A percentile compares a stretch with the other conserved stretches of the same genome.
These are phyloP conservation scores for Arabis hirsuta DNA, from an alignment of 345 rosid genomes.

Conservation along the genomic window DNA sequence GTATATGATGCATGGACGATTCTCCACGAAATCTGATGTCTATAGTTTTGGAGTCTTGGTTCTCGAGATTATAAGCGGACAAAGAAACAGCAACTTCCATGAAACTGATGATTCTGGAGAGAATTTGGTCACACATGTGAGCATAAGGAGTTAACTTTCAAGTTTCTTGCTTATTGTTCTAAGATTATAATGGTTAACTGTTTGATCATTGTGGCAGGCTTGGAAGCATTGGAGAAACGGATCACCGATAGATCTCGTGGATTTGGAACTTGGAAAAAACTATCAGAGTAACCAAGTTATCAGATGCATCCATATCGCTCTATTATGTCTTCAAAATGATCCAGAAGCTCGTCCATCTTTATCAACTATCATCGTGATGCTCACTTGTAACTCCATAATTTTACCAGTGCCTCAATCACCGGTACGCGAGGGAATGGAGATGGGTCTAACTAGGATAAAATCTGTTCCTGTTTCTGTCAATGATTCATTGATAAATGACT, in stretches of 20 bases:
- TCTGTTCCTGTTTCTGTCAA: slow-evolving; percentile 5
- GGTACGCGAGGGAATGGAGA: not conserved
- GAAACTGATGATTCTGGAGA: slow-evolving; percentile 12
- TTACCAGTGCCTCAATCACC: slow-evolving; percentile 46
- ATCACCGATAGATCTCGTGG: slow-evolving; percentile 48
- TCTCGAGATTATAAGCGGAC: slow-evolving; percentile 43
- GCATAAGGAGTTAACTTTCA: too few relatives aligned
- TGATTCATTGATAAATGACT: slow-evolving; percentile 5
- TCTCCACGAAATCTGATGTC: slow-evolving; percentile 45
- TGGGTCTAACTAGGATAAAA: not conserved
- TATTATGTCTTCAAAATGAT: slow-evolving; percentile 58
- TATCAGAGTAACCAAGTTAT: slow-evolving; percentile 47
- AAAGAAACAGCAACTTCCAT: slow-evolving; percentile 34
- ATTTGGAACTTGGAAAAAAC: slow-evolving; percentile 31
- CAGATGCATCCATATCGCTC: slow-evolving; percentile 54
- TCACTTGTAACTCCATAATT: slow-evolving; percentile 37
- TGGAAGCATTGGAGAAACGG: slow-evolving; percentile 57
- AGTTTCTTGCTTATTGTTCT: too few relatives aligned
- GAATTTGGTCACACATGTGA: slow-evolving; percentile 45
- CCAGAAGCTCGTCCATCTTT: slow-evolving; percentile 45
- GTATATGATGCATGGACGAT: slow-evolving; percentile 46
- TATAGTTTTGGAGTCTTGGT: slow-evolving; percentile 42
- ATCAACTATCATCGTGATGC: slow-evolving; percentile 44
- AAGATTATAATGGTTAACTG: too few relatives aligned
- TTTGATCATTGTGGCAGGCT: slow-evolving; percentile 32